Evolutionary conservation across 1,284 basidiomycete species (phyloP), one percentile per base, ranked within the genome.

Genomic region (Fomitopsis schrenkii): DNA sequence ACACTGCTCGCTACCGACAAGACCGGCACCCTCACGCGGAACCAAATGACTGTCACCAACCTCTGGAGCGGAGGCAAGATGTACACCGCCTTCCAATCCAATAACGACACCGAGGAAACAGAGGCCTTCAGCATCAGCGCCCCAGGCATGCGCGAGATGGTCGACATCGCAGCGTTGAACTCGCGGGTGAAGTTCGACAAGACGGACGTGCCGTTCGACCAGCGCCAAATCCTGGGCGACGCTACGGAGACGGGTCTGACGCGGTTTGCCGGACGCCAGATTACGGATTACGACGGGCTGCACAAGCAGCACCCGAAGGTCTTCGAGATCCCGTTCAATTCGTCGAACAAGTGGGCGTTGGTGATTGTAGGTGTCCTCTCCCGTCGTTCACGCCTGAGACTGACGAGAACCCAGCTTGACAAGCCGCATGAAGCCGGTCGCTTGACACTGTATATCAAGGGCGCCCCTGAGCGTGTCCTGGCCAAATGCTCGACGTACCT

Each of bases 1-100:
- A 88, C 86, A 0, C 78, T 90, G 26, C 75, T 90, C 22, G 87
- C 87, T 19, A 89, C 88, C 5, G 88, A 91, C 71, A 91, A 91
- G 74, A 91, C 88, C 1, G 89, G 88, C 9, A 91, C 89, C 9
- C 74, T 91, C 55, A 91, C 89, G 12, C 75, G 84, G 53, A 90
- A 90, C 71, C 85, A 88, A 68, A 90, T 90, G 87, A 87, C 86
- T 8, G 87, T 85, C 5, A 83, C 85, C 7, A 87, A 87, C 63
- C 68, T 87, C 7, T 87, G 85, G 85, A 86, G 81, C 69, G 82
- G 83, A 0, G 74, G 72, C 42, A 77, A 76, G 64, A 87, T 87
- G 85, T 83, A 77, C 64, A 79, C 84, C 0, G 84, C 85, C 4
- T 87, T 86, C 77, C 84, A 83, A 79, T 87, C 86, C 2, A 87